Evolutionary conservation across 108 stramenopile genomes (phyloP).

Genomic region (Fistulifera solaris): DNA sequence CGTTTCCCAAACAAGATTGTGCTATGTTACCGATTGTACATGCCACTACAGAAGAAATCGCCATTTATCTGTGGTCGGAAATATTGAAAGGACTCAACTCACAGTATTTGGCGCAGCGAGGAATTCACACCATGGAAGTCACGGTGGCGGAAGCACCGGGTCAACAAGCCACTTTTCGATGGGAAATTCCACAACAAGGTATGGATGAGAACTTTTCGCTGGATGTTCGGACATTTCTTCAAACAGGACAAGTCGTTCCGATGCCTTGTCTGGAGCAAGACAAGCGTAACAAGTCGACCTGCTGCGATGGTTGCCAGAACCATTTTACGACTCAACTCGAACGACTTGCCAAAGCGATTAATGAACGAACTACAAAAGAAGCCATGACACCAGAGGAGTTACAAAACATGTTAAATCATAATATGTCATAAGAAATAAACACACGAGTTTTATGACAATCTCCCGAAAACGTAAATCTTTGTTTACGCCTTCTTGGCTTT

Average conservation of each 20-base stretch:
- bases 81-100: slow-evolving; percentile 59
- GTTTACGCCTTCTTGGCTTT: slow-evolving; percentile 28
- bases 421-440: neutral
- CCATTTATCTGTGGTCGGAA: slow-evolving; percentile 71
- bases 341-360: slow-evolving; percentile 22
- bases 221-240: slow-evolving; percentile 32
- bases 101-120: slow-evolving; percentile 50
- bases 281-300: neutral
- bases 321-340: slow-evolving; percentile 20
- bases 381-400: slow-evolving; percentile 48
- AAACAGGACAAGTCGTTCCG: slow-evolving; percentile 22
- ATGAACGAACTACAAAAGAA: slow-evolving; percentile 8
- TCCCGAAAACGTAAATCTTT: neutral
- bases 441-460: neutral
- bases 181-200: slow-evolving; percentile 28
- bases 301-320: slow-evolving; percentile 9
- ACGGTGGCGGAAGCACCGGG: slow-evolving; percentile 82
- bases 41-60: slow-evolving; percentile 91
- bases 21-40: slow-evolving; percentile 87
- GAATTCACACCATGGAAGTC: slow-evolving; percentile 82
- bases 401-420: slow-evolving; percentile 36
- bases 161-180: slow-evolving; percentile 78
- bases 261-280: slow-evolving; percentile 23
- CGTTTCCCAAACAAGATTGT: slow-evolving; percentile 79
- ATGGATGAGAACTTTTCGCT: slow-evolving; percentile 9